Evolutionary conservation across 1,139 yeast genomes (phyloP).

Genomic region (Kodamaea sp.): DNA sequence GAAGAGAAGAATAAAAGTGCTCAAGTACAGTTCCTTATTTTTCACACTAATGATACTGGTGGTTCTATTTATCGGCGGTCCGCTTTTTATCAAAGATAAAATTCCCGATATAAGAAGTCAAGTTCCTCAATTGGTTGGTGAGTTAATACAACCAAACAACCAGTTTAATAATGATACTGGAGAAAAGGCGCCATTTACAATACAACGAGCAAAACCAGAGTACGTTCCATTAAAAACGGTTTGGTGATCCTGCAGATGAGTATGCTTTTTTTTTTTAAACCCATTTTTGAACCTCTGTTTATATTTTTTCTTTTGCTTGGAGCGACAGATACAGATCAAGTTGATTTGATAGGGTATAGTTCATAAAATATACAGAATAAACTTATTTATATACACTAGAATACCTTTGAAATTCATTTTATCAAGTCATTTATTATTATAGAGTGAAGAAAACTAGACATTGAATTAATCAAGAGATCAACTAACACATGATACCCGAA

Average conservation of each 20-base stretch:
- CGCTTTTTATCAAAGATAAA: slow-evolving; percentile 22
- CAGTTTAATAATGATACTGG: slow-evolving; percentile 67
- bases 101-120: slow-evolving; percentile 16
- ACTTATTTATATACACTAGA: background rate
- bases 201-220: slow-evolving; percentile 19
- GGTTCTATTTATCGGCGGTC: slow-evolving; percentile 20
- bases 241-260: background rate
- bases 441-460: background rate
- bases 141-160: slow-evolving; percentile 51
- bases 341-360: too few species aligned
- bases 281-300: background rate
- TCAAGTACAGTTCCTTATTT: slow-evolving; percentile 17
- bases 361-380: too few species aligned
- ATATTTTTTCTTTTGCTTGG: too few species aligned
- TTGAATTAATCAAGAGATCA: background rate
- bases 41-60: slow-evolving; percentile 16
- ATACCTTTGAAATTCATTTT: background rate
- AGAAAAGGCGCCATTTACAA: slow-evolving; percentile 20
- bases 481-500: slow-evolving; percentile 10
- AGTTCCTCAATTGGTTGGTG: slow-evolving; percentile 22
- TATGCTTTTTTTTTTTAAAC: background rate
- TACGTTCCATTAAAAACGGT: slow-evolving; percentile 5
- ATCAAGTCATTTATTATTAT: background rate
- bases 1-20: slow-evolving; percentile 13
- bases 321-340: too few species aligned